Evolutionary conservation across 2,329 filamentous ascomycete genomes (phyloP), one percentile per base, ranked within the genome.

Genomic region (Colletotrichum sp.): DNA sequence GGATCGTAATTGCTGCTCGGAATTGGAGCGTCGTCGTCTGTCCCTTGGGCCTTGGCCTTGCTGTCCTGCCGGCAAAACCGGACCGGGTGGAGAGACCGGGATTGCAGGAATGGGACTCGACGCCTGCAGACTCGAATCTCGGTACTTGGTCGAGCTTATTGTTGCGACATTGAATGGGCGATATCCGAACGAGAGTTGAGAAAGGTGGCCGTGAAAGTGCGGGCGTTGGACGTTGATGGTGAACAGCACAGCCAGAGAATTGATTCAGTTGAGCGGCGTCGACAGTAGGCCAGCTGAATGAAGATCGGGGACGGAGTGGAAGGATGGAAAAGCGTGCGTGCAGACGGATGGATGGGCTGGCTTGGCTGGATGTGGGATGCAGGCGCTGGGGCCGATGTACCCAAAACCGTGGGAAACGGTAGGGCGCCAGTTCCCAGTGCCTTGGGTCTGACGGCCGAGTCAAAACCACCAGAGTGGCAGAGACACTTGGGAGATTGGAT

Each of bases 381-480:
- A 69, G 70, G n/a, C 59, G 48, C 36, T 38, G 58, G 32, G 12
- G 30, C n/a, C 7, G 34, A 63, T 10, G 34, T 24, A 5, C 24
- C 71, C 69, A 55, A 66, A 62, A 63, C 55, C 38, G 62, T 75
- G 73, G 69, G 69, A 72, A 75, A 75, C 73, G 69, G 73, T 63
- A 43, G 69, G 34, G 36, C 30, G 16, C 36, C 56, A 62, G 32
- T 36, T 32, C 38, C 67, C 67, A 61, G 32, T 63, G 43, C 32
- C 48, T 64, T 73, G 69, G 73, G 58, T 73, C 73, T 68, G 70
- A 75, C 69, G 73, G 69, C 69, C 58, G 62, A 72, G 61, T 63
- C 38, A 75, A 72, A 38, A 43, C 32, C 36, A 59, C 55, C 30
- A 66, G 55, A 52, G 43, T 52, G 43, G 43, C 43, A 52, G 43